These are phyloP conservation scores for Fagopyrum esculentum DNA, from an alignment of 148 eudicot species.

Conservation along the genomic window DNA sequence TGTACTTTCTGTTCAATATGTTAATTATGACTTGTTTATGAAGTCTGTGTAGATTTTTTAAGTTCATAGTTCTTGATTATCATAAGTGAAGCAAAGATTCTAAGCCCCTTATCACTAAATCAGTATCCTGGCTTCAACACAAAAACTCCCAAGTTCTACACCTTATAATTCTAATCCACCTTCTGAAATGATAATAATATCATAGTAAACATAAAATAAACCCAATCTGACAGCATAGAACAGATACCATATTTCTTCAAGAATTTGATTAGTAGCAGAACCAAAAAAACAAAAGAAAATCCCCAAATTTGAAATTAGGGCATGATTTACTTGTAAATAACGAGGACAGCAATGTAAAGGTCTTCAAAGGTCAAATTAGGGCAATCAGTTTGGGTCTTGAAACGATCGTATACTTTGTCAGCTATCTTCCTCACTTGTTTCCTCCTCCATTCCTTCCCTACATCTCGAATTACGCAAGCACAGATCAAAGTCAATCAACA, in stretches of 20 bases:
- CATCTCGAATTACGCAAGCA: constrained; percentile 5
- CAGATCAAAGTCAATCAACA: background rate
- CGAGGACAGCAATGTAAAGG: constrained; percentile 73
- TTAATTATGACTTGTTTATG: too few relatives aligned
- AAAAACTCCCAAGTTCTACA: background rate
- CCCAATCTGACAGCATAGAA: background rate
- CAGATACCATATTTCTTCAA: background rate
- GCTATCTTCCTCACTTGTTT: constrained; percentile 57
- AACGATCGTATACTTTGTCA: constrained; percentile 59
- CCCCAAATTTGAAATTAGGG: background rate
- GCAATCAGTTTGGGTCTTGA: constrained; percentile 44
- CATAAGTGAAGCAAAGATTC: too few relatives aligned
- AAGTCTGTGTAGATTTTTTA: too few relatives aligned
- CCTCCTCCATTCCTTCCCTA: constrained; percentile 84
- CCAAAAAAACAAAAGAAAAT: background rate
- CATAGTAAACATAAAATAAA: background rate
- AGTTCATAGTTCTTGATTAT: too few relatives aligned
- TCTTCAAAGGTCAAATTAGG: constrained; percentile 68
- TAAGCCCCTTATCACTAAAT: too few relatives aligned
- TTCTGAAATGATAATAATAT: background rate
- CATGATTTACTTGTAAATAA: constrained; percentile 67
- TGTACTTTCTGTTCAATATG: too few relatives aligned
- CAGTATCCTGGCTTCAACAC: background rate
- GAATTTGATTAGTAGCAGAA: too few relatives aligned
- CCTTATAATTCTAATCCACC: background rate